Evolutionary conservation across 164 flowering plant species (phyloP).

Genomic region (Stephania cephalantha): DNA sequence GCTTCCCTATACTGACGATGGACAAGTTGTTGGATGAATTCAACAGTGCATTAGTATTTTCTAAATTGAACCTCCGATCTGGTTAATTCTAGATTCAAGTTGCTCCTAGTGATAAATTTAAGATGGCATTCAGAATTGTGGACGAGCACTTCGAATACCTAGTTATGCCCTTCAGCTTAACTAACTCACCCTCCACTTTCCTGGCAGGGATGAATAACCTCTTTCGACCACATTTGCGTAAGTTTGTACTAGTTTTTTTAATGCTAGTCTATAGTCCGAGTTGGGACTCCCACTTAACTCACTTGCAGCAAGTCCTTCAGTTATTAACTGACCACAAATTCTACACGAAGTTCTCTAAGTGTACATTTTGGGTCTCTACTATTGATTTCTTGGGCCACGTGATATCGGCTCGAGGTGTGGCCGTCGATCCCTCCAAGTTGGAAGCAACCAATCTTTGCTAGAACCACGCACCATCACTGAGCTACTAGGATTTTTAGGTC

Average conservation of each 20-base stretch:
- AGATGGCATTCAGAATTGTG: background rate
- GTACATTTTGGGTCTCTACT: too few relatives aligned
- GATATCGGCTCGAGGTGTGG: background rate
- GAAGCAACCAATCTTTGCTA: too few relatives aligned
- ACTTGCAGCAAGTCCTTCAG: too few relatives aligned
- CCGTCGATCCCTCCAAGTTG: background rate
- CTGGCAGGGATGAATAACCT: background rate
- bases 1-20: too few relatives aligned
- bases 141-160: background rate
- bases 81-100: background rate
- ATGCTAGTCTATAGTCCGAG: too few relatives aligned
- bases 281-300: too few relatives aligned
- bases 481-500: too few relatives aligned
- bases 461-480: too few relatives aligned
- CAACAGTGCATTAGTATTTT: background rate
- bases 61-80: background rate
- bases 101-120: background rate
- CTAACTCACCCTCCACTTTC: background rate
- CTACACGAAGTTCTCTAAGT: too few relatives aligned
- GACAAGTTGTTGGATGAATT: background rate
- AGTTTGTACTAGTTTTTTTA: background rate
- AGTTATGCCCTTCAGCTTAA: constrained; percentile 2
- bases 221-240: background rate
- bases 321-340: too few relatives aligned
- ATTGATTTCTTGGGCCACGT: background rate